Base-by-base conservation (phyloP, 2,329 filamentous ascomycete genomes). In the Aaosphaeria arxii region DNA sequence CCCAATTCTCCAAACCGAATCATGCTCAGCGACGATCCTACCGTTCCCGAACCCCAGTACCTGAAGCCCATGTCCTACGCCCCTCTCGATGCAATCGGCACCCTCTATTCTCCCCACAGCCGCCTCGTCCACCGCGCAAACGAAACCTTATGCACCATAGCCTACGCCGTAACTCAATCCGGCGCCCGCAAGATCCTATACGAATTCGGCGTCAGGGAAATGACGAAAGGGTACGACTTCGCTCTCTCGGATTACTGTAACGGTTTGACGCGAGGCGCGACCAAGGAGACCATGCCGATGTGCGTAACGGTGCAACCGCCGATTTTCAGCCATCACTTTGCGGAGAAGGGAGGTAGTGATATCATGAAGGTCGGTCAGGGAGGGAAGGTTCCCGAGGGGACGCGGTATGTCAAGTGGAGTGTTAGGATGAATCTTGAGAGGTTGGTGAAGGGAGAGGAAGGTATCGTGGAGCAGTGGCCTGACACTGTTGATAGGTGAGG, bases 301-400 rank as follows among this genome's bases (percentile, higher is more conserved):
- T 67, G 63, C 46, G 28, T 67, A 7, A 61, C 57, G 5, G 59
- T 62, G 31, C 56, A 59, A 42, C 62, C 63, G 11, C 55, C 59
- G 40, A 45, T 63, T 3, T 62, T 65, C 24, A 53, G 54, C 24
- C 58, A 57, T 13, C 48, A 59, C 45, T 58, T 56, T 32, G 49
- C 51, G 29, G 53, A 53, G 30, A 49, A 41, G 6, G 46, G 50
- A 5, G 51, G 40, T 5, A 61, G 58, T 28, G 63, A 64, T 50
- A 62, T 64, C 36, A 52, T 44, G 45, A 55, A 51, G 2, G 38
- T 63, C 35, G 66, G 56, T 4, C 33, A n/a, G 5, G 54, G 47
- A 7, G 57, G 52, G 1, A 52, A 52, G 35, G 40, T 46, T 6
- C 50, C 38, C 11, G 50, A 44, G 3, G 49, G 54, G 30, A 60